Evolutionary conservation across 176 grass and related monocot genomes (phyloP).

Genomic region (sorghum (Sorghum bicolor)): DNA sequence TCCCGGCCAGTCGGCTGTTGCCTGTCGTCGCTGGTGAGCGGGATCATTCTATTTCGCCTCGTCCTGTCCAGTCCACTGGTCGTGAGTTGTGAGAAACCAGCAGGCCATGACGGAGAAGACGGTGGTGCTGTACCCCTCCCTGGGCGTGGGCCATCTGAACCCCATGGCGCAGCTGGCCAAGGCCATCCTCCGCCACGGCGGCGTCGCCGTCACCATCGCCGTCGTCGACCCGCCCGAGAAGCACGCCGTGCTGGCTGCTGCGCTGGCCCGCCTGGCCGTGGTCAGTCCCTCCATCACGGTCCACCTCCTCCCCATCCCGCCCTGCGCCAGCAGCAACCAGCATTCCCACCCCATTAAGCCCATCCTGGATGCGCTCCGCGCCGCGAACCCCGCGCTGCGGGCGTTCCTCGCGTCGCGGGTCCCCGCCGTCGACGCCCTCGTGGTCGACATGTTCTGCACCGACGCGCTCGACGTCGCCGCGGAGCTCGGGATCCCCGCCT

Average conservation of each 20-base stretch:
- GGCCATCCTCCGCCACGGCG: conserved; percentile 32
- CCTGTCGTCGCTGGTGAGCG: neutral
- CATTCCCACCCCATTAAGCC: neutral
- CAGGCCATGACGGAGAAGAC: conserved; percentile 30
- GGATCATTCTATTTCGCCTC: neutral
- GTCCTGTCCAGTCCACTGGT: neutral
- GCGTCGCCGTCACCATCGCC: conserved; percentile 39
- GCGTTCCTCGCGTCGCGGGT: neutral
- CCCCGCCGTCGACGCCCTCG: conserved; percentile 26
- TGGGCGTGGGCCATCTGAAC: conserved; percentile 54
- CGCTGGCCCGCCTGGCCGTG: conserved; percentile 28
- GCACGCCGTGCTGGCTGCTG: conserved; percentile 14
- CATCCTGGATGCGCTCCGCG: conserved; percentile 3
- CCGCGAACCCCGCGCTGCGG: conserved; percentile 18
- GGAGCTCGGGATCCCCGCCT: conserved; percentile 45
- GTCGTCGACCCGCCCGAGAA: conserved; percentile 28
- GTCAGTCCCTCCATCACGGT: conserved; percentile 42
- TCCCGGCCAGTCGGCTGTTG: too few species aligned
- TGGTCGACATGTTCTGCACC: conserved; percentile 74
- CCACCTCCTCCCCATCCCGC: conserved; percentile 26
- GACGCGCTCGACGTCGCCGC: conserved; percentile 49
- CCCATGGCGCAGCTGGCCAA: conserved; percentile 65
- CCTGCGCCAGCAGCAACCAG: neutral
- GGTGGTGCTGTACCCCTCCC: conserved; percentile 55
- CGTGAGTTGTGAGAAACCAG: neutral